A percentile compares a stretch with the other conserved stretches of the same genome.
These are phyloP conservation scores for Exophiala phaeomuriformis DNA, from an alignment of 2,329 filamentous ascomycete species.

Conservation along the genomic window DNA sequence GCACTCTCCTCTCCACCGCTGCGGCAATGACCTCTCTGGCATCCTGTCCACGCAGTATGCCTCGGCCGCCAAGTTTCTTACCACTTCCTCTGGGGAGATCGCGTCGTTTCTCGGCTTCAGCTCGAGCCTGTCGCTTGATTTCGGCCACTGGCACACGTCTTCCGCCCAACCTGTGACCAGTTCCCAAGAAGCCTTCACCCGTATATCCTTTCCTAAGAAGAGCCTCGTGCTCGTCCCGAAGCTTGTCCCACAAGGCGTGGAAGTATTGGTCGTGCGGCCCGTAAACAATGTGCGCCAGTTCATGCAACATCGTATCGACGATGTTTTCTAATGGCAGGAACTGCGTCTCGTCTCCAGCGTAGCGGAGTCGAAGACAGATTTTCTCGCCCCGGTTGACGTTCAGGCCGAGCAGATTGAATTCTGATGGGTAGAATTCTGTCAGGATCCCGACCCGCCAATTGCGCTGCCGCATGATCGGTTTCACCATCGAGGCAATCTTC, in stretches of 20 bases:
- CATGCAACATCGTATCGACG: slow-evolving; percentile 87
- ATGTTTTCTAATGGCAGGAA: slow-evolving; percentile 76
- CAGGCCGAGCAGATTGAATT: slow-evolving; percentile 68
- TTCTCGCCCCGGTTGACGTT: slow-evolving; percentile 70
- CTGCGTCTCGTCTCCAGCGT: slow-evolving; percentile 63
- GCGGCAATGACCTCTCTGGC: slow-evolving; percentile 65
- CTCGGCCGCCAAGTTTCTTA: slow-evolving; percentile 62
- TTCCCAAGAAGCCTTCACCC: slow-evolving; percentile 76
- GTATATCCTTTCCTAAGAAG: slow-evolving; percentile 76
- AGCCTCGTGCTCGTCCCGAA: slow-evolving; percentile 75
- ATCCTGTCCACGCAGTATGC: slow-evolving; percentile 53
- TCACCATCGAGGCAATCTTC: slow-evolving; percentile 79
- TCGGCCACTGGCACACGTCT: slow-evolving; percentile 60
- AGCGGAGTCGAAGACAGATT: slow-evolving; percentile 75
- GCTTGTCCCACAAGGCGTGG: slow-evolving; percentile 78
- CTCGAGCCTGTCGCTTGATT: slow-evolving; percentile 64
- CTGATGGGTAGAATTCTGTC: slow-evolving; percentile 74
- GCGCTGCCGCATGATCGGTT: slow-evolving; percentile 86
- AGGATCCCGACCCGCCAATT: slow-evolving; percentile 72
- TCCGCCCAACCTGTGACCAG: slow-evolving; percentile 68
- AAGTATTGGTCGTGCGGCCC: slow-evolving; percentile 79
- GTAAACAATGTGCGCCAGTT: slow-evolving; percentile 79
- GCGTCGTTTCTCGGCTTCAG: slow-evolving; percentile 64
- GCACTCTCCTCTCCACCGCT: slow-evolving; percentile 62
- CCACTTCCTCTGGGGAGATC: slow-evolving; percentile 54